Conservation (phyloP, 179 eudicot species). For the Heliamphora pulchella region DNA sequence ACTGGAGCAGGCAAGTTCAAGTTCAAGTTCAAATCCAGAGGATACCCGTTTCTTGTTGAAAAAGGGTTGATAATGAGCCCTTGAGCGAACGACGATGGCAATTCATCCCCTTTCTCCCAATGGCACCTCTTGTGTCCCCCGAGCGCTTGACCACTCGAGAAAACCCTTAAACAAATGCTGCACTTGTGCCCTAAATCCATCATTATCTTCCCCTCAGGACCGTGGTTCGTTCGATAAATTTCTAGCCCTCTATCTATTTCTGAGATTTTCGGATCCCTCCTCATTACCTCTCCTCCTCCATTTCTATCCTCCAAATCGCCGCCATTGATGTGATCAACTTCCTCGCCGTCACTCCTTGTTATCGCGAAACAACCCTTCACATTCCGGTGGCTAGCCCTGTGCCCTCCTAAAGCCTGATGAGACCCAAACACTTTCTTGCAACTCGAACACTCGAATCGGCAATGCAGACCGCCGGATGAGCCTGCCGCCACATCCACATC, state of each 20-base stretch:
- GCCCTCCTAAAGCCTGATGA: slow-evolving; percentile 82
- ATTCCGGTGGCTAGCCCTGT: slow-evolving; percentile 81
- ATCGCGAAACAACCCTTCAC: slow-evolving; percentile 79
- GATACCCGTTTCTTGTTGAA: neutral
- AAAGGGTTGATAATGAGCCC: neutral
- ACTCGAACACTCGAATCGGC: slow-evolving; percentile 64
- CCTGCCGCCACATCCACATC: neutral
- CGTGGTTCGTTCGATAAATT: too few species aligned
- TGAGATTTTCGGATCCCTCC: neutral
- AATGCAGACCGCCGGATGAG: slow-evolving; percentile 3
- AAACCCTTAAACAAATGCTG: slow-evolving; percentile 53
- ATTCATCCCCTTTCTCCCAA: slow-evolving; percentile 46
- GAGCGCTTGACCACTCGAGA: slow-evolving; percentile 76
- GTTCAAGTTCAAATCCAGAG: slow-evolving; percentile 18
- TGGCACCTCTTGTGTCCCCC: slow-evolving; percentile 93
- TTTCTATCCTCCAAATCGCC: neutral
- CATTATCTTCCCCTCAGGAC: slow-evolving; percentile 18
- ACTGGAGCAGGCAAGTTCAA: slow-evolving; percentile 31
- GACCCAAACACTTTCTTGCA: slow-evolving; percentile 80
- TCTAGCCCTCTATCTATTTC: too few species aligned
- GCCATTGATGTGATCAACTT: neutral
- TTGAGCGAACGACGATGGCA: neutral
- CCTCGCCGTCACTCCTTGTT: slow-evolving; percentile 23
- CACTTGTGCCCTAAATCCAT: slow-evolving; percentile 45
- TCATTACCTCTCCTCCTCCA: slow-evolving; percentile 6